Evolutionary conservation across 139 green algal genomes (phyloP).

Genomic region (Zygnema cylindricum): DNA sequence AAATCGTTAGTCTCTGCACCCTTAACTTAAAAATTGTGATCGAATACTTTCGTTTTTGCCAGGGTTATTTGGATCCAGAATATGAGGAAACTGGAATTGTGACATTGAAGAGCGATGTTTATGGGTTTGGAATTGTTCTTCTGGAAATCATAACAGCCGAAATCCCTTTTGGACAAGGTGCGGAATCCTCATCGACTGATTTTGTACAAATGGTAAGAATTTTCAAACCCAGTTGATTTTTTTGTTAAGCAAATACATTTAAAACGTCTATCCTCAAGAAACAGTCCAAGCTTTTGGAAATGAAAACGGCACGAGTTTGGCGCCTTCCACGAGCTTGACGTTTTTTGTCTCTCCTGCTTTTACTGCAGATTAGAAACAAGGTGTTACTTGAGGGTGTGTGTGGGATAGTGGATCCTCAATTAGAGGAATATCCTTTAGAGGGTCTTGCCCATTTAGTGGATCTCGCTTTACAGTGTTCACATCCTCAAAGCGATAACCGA

Average conservation of each 20-base stretch:
- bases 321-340: not conserved
- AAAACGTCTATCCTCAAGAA: not conserved
- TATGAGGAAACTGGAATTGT: not conserved
- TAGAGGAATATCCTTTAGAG: not conserved
- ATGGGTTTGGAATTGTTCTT: conserved; percentile 1
- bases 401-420: not conserved
- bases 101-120: conserved; percentile 22
- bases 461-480: not conserved
- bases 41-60: too few relatives aligned
- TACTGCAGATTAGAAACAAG: conserved; percentile 1
- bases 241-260: not conserved
- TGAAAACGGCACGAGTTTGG: not conserved
- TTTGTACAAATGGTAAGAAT: not conserved
- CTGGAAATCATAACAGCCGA: not conserved
- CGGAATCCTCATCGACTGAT: not conserved
- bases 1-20: too few relatives aligned
- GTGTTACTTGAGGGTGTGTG: not conserved
- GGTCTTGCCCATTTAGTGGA: not conserved
- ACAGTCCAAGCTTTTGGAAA: not conserved
- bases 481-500: not conserved
- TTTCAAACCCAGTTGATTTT: not conserved
- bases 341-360: too few relatives aligned
- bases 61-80: conserved; percentile 22
- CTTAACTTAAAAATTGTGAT: too few relatives aligned
- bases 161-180: not conserved